Conservation (phyloP, 129 eudicot genomes). For the Artemisia argyi region DNA sequence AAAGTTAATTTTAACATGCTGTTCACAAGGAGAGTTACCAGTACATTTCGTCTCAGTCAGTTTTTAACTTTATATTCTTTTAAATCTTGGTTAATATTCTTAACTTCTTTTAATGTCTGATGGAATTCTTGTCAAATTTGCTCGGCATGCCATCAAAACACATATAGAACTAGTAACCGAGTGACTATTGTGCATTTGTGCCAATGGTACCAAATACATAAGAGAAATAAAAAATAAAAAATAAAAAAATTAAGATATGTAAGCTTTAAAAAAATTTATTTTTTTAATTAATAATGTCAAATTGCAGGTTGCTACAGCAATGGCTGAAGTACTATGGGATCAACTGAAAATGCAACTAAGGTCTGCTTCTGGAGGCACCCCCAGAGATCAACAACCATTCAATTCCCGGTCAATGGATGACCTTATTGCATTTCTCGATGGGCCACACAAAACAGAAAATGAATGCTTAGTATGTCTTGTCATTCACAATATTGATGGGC, state of each 20-base stretch:
- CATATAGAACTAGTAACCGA: not conserved
- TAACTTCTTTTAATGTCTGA: not conserved
- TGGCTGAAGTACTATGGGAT: constrained; percentile 85
- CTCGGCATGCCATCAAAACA: not conserved
- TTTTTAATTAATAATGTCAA: constrained; percentile 17
- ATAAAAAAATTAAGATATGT: not conserved
- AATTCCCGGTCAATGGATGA: constrained; percentile 73
- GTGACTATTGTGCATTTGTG: not conserved
- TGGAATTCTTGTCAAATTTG: not conserved
- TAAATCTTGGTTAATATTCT: not conserved
- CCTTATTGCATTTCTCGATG: constrained; percentile 77
- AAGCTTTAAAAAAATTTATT: not conserved
- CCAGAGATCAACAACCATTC: constrained; percentile 58
- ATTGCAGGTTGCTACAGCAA: constrained; percentile 59
- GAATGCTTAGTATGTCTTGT: constrained; percentile 63
- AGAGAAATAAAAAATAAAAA: no score
- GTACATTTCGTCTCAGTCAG: not conserved
- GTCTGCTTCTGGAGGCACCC: constrained; percentile 34
- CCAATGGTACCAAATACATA: not conserved
- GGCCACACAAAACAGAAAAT: constrained; percentile 46
- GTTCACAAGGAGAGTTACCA: not conserved
- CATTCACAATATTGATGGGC: constrained; percentile 92
- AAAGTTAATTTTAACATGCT: constrained; percentile 12
- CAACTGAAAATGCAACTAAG: constrained; percentile 56
- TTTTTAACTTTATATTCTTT: not conserved